Conservation (phyloP, 352 stramenopile species). For the Nothophytophthora sp. region DNA sequence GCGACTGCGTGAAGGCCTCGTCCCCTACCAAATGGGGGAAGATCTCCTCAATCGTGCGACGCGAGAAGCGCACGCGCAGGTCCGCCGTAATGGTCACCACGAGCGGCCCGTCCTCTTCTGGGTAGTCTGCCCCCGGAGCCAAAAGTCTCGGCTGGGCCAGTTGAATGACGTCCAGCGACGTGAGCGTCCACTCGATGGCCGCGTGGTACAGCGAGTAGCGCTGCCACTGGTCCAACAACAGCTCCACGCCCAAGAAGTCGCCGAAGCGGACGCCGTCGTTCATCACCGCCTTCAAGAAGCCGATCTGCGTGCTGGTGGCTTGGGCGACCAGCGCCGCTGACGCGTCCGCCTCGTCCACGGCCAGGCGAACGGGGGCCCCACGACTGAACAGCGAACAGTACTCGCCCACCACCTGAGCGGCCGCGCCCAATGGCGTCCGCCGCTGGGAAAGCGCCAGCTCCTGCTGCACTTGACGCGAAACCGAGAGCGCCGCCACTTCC, state of each 20-base stretch:
- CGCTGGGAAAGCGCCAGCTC: slow-evolving; percentile 28
- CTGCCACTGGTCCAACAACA: slow-evolving; percentile 53
- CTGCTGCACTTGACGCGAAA: slow-evolving; percentile 30
- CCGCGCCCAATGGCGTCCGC: slow-evolving; percentile 17
- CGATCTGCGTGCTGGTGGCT: slow-evolving; percentile 22
- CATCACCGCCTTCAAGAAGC: slow-evolving; percentile 42
- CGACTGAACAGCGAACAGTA: slow-evolving; percentile 55
- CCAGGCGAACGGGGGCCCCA: slow-evolving; percentile 43
- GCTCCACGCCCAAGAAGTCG: slow-evolving; percentile 34
- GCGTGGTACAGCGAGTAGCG: slow-evolving; percentile 55
- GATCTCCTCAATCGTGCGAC: slow-evolving; percentile 51
- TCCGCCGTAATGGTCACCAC: slow-evolving; percentile 30
- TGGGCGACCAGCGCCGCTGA: slow-evolving; percentile 19
- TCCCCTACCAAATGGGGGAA: slow-evolving; percentile 47
- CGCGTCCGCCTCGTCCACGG: slow-evolving; percentile 23
- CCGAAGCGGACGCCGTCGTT: slow-evolving; percentile 44
- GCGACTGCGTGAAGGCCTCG: slow-evolving; percentile 28
- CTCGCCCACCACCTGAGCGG: slow-evolving; percentile 41
- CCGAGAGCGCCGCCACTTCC: slow-evolving; percentile 41
- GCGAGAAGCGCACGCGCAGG: slow-evolving; percentile 44
- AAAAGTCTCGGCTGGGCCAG: slow-evolving; percentile 8
- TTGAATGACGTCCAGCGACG: slow-evolving; percentile 37
- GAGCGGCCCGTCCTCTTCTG: slow-evolving; percentile 21
- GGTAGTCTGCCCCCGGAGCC: slow-evolving; percentile 18
- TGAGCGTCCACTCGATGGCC: slow-evolving; percentile 45